Evolutionary conservation across 208 protist genomes (phyloP).

Genomic region (Wallacemonas sp.): DNA sequence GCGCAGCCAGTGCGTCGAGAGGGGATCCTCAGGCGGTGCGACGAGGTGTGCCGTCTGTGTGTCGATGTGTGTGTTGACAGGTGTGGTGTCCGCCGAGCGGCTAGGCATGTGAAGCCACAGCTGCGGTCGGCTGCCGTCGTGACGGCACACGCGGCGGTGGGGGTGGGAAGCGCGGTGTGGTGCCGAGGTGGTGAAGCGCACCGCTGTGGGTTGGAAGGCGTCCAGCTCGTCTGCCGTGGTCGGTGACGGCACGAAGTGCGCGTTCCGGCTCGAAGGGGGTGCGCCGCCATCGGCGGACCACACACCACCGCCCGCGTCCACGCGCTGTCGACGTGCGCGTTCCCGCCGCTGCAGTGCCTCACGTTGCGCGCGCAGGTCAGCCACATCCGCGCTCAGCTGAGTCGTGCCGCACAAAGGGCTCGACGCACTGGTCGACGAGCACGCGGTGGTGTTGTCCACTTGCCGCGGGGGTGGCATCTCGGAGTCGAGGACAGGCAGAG

Average conservation of each 20-base stretch:
- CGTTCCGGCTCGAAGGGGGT: background rate
- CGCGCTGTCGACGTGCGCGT: background rate
- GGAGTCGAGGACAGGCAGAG: background rate
- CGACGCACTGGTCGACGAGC: too few relatives aligned
- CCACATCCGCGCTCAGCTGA: background rate
- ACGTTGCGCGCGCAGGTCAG: background rate
- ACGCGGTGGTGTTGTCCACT: background rate
- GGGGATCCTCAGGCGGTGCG: background rate
- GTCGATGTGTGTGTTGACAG: too few relatives aligned
- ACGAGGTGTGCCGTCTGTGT: background rate
- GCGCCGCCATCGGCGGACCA: background rate
- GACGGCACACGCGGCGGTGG: background rate
- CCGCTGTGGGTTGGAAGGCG: background rate
- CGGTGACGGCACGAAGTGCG: too few relatives aligned
- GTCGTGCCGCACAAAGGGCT: too few relatives aligned
- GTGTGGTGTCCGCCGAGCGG: too few relatives aligned
- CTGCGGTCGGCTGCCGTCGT: background rate
- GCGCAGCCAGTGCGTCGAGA: background rate
- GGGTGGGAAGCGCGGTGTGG: background rate
- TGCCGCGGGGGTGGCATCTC: background rate
- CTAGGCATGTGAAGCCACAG: slow-evolving; percentile 4
- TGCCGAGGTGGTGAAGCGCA: background rate
- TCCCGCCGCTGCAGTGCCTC: slow-evolving; percentile 9
- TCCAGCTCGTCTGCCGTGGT: too few relatives aligned
- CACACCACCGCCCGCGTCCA: background rate